Evolutionary conservation across 768 basidiomycete species (phyloP), one percentile per base, ranked within the genome.

Genomic region (Neoboletus subvelutipes): DNA sequence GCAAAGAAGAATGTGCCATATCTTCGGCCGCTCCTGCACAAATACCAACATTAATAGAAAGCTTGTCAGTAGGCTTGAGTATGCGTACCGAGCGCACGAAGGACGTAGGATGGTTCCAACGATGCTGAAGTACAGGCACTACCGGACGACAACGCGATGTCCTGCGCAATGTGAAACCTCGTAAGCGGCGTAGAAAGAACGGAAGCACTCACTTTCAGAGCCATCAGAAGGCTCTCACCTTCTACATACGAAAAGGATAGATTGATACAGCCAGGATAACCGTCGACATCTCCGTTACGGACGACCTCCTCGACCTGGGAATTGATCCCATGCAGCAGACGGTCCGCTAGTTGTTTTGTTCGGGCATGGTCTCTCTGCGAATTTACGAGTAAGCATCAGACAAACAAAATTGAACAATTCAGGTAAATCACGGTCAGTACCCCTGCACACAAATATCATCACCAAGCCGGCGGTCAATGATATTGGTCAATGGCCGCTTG

Each of bases 101-200:
- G 84, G 5, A 99, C 97, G 71, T 99, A 99, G 24, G 95, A 98
- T 9, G 97, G 97, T 72, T 99, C 97, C 53, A 99, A 79, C 9
- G 96, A 98, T 10, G 97, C 97, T 0, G 96, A 98, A 34, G 97
- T 99, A 67, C 97, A 99, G 9, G 97, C 97, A 67, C 94, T 96
- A 39, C 97, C 97, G 8, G 96, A 98, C 7, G 97, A 98, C 45
- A 99, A 81, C 5, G 97, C 97, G 60, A 98, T 90, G 67, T 98
- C 93, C 93, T 94, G 64, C 22, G 48, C 18, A 52, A 48, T 1
- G 8, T 42, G 28, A 55, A 36, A 45, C 37, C 7, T 40, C 28
- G 42, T 24, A 56, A 53, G 43, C 58, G 49, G 17, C 40, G 61
- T 46, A 47, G 18, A 26, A 37, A 37, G 39, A 52, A 22, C 45